Percentiles rank a stretch among this genome's conserved stretches.
Evolutionary conservation across 2,329 filamentous ascomycete species (phyloP).

Genomic region (Monosporascus sp.): DNA sequence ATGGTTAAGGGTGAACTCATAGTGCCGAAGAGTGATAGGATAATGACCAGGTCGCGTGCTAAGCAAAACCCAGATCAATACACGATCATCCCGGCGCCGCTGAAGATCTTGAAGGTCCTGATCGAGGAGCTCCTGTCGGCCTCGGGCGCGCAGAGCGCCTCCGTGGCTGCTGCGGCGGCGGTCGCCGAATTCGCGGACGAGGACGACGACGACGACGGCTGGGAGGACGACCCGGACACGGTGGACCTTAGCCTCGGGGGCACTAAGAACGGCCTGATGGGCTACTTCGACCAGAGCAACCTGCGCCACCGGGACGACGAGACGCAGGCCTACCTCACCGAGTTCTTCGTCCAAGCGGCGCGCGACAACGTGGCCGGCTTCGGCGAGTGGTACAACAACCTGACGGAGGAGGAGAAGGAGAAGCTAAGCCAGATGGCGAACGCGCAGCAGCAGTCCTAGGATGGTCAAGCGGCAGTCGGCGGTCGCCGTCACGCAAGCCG

Average conservation of each 20-base stretch:
- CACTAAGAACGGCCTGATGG: constrained; percentile 75
- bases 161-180: constrained; percentile 57
- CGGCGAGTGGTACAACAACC: constrained; percentile 50
- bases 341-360: constrained; percentile 67
- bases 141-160: constrained; percentile 57
- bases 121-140: constrained; percentile 86
- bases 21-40: constrained; percentile 70
- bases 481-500: too few relatives aligned
- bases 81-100: constrained; percentile 77
- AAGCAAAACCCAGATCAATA: constrained; percentile 86
- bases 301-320: constrained; percentile 77
- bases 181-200: constrained; percentile 52
- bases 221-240: constrained; percentile 79
- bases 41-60: constrained; percentile 90
- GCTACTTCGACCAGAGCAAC: constrained; percentile 56
- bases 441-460: constrained; percentile 22
- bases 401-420: constrained; percentile 50
- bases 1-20: constrained; percentile 90
- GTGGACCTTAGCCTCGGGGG: constrained; percentile 69
- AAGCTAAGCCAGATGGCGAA: constrained; percentile 51
- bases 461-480: not conserved
- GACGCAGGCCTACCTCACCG: constrained; percentile 75
- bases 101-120: constrained; percentile 95
- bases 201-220: constrained; percentile 72
- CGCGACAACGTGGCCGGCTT: constrained; percentile 53